These are phyloP conservation scores for Kazachstania viticola DNA, from an alignment of 805 yeast species.

Conservation along the genomic window DNA sequence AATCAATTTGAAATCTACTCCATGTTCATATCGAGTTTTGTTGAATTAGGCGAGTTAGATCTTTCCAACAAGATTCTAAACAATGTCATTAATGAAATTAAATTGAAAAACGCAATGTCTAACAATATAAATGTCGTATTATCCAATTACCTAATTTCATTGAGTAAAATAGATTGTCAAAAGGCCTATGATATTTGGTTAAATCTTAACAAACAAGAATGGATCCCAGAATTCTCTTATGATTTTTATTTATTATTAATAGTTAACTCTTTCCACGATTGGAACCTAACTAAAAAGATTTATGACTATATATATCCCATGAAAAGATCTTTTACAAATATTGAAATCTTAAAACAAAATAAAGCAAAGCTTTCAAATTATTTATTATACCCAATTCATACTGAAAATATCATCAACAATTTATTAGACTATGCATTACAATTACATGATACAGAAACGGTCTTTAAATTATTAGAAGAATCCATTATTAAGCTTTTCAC, in stretches of 20 bases:
- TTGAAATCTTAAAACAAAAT: neutral
- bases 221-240: constrained; percentile 33
- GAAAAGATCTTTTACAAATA: constrained; percentile 10
- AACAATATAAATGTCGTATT: constrained; percentile 31
- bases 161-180: constrained; percentile 25
- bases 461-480: constrained; percentile 30
- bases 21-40: constrained; percentile 39
- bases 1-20: constrained; percentile 41
- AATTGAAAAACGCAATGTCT: constrained; percentile 23
- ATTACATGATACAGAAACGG: constrained; percentile 21
- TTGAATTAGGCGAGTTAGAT: constrained; percentile 37
- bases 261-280: constrained; percentile 26
- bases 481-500: constrained; percentile 27
- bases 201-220: constrained; percentile 27
- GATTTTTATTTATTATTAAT: constrained; percentile 28
- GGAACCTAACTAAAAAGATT: constrained; percentile 25
- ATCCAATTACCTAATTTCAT: constrained; percentile 33
- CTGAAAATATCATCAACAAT: constrained; percentile 15
- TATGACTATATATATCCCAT: constrained; percentile 30
- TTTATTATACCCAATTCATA: constrained; percentile 17
- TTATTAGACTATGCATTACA: constrained; percentile 21
- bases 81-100: constrained; percentile 35
- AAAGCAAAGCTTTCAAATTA: constrained; percentile 9
- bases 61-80: constrained; percentile 49
- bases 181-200: constrained; percentile 29